Evolutionary conservation across 139 green algal species (phyloP).

Genomic region (Asterochloris erici): DNA sequence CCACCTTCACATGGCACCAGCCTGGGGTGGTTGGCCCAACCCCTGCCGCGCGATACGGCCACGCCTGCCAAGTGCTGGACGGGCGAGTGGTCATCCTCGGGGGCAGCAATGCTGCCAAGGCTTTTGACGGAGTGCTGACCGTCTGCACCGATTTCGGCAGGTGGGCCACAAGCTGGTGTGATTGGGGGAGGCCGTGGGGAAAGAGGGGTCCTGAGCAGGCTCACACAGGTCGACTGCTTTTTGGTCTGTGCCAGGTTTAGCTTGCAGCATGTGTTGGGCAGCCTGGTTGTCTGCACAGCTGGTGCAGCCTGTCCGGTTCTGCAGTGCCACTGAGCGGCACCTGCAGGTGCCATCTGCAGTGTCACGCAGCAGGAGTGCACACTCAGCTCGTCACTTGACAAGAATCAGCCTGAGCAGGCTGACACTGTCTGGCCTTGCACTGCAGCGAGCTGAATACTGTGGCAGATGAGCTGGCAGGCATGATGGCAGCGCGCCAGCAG

Average conservation of each 20-base stretch:
- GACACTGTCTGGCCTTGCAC: neutral
- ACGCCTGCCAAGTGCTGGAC: neutral
- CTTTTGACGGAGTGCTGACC: conserved; percentile 21
- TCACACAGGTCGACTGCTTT: neutral
- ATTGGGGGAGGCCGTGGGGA: too few relatives aligned
- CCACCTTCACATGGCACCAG: conserved; percentile 13
- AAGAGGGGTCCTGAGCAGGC: neutral
- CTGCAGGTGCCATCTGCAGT: neutral
- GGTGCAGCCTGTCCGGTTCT: neutral
- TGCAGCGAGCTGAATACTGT: conserved; percentile 12
- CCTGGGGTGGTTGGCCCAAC: neutral
- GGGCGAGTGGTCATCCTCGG: conserved; percentile 16
- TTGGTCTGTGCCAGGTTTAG: neutral
- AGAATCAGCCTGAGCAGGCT: neutral
- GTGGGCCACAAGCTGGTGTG: neutral
- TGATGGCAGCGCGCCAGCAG: neutral
- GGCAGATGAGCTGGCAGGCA: conserved; percentile 6
- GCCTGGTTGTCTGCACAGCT: neutral
- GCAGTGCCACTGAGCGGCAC: neutral
- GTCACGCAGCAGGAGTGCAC: neutral
- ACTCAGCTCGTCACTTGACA: neutral
- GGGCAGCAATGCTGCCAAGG: conserved; percentile 11
- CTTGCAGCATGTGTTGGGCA: neutral
- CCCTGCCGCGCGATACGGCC: conserved; percentile 16
- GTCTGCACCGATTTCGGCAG: conserved; percentile 15